These are phyloP conservation scores for Agapanthus africanus DNA, from an alignment of 106 monocot species.

Conservation along the genomic window DNA sequence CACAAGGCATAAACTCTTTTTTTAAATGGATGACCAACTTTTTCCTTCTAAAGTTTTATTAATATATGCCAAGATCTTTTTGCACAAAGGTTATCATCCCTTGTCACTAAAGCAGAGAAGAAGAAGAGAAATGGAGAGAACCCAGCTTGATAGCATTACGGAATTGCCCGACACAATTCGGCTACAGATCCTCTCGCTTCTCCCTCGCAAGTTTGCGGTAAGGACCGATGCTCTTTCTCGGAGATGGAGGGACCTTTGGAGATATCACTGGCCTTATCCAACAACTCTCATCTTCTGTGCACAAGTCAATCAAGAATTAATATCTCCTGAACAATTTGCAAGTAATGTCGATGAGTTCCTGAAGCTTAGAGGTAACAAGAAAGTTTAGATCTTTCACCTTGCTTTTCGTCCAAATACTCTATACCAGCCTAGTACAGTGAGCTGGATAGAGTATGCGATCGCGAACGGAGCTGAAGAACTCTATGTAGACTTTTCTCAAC, in stretches of 20 bases:
- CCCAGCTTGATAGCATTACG: slow-evolving; percentile 18
- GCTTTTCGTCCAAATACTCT: slow-evolving; percentile 20
- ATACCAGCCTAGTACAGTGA: slow-evolving; percentile 13
- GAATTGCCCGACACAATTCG: slow-evolving; percentile 15
- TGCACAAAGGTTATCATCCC: neutral
- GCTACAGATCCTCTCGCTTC: slow-evolving; percentile 11
- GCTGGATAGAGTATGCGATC: slow-evolving; percentile 21
- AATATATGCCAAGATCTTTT: too few species aligned
- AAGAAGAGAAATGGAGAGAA: slow-evolving; percentile 1
- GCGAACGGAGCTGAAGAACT: slow-evolving; percentile 26
- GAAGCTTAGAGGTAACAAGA: slow-evolving; percentile 10
- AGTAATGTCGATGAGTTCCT: slow-evolving; percentile 21
- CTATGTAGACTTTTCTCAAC: slow-evolving; percentile 33
- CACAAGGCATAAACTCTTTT: slow-evolving; percentile 1
- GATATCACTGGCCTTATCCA: slow-evolving; percentile 14
- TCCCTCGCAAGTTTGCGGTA: slow-evolving; percentile 30
- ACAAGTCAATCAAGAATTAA: slow-evolving; percentile 4
- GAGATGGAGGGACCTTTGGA: slow-evolving; percentile 26
- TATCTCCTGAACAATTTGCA: slow-evolving; percentile 24
- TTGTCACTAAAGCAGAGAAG: neutral
- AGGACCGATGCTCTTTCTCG: slow-evolving; percentile 24
- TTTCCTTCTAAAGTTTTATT: too few species aligned
- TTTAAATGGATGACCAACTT: too few species aligned
- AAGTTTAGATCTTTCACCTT: slow-evolving; percentile 26
- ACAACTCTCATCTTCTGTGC: slow-evolving; percentile 17